Percentiles rank a stretch among this genome's conserved stretches.
Conservation (phyloP, 345 rosid species). For the Aethionema arabicum region DNA sequence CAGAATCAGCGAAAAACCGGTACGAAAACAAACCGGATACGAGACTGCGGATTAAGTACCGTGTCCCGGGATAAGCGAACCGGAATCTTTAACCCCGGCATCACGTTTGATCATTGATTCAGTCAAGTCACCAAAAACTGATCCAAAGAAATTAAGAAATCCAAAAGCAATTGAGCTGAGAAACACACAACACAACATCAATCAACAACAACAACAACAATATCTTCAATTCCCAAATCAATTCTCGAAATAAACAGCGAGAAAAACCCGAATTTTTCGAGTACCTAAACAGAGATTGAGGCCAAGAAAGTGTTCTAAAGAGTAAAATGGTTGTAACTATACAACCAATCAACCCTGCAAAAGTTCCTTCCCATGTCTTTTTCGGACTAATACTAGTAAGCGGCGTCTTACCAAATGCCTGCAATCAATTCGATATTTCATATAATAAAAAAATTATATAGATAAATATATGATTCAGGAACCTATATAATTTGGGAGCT, state of each 20-base stretch:
- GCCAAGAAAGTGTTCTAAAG: constrained; percentile 72
- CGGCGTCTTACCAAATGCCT: constrained; percentile 85
- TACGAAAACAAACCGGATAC: no score
- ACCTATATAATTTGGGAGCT: no score
- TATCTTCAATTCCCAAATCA: background rate
- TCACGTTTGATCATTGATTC: constrained; percentile 98
- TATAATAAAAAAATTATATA: no score
- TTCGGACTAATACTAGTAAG: constrained; percentile 84
- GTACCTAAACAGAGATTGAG: constrained; percentile 75
- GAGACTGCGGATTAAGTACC: constrained; percentile 40
- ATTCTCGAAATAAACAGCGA: no score
- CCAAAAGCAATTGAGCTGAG: constrained; percentile 86
- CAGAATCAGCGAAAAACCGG: no score
- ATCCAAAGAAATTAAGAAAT: constrained; percentile 80
- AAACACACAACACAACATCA: background rate
- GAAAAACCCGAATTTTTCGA: constrained; percentile 12
- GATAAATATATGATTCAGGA: no score
- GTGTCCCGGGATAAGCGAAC: constrained; percentile 93
- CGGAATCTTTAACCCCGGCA: constrained; percentile 97
- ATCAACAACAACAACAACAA: constrained; percentile 19
- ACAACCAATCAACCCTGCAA: constrained; percentile 81
- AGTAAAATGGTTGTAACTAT: constrained; percentile 56
- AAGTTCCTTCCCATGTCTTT: constrained; percentile 96
- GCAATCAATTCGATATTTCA: no score
- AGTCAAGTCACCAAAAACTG: constrained; percentile 89